phyloP scores from a whole-genome alignment of 2,329 filamentous ascomycete genomes.

The Mollisiaceae sp. region DNA sequence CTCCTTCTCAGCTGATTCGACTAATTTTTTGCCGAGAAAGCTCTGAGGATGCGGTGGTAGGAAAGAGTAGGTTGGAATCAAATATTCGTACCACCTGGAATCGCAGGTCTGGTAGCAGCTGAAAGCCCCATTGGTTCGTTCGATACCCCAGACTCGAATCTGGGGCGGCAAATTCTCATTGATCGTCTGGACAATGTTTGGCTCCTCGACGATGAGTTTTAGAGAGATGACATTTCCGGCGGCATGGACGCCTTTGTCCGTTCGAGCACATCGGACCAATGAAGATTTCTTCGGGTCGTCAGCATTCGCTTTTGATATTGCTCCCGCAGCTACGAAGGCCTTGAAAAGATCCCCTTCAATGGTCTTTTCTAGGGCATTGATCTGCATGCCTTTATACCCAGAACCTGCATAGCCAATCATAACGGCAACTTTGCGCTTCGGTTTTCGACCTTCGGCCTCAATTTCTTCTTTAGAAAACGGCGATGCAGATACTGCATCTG shows the following conservation, averaged over 20 bases:
- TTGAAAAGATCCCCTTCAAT: slow-evolving; percentile 96
- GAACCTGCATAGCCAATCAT: slow-evolving; percentile 95
- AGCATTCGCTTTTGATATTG: slow-evolving; percentile 96
- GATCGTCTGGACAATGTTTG: slow-evolving; percentile 87
- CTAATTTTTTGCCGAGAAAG: slow-evolving; percentile 81
- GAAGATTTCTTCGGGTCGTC: slow-evolving; percentile 96
- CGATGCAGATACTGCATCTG: slow-evolving; percentile 43
- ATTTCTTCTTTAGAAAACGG: slow-evolving; percentile 80
- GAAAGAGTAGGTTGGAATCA: slow-evolving; percentile 92
- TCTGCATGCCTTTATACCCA: slow-evolving; percentile 97
- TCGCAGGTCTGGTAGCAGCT: slow-evolving; percentile 96
- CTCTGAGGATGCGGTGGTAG: slow-evolving; percentile 90
- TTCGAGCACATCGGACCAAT: slow-evolving; percentile 90
- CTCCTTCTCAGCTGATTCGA: slow-evolving; percentile 76
- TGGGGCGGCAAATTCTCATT: slow-evolving; percentile 84
- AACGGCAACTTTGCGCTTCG: slow-evolving; percentile 96
- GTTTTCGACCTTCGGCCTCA: slow-evolving; percentile 80
- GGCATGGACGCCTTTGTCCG: slow-evolving; percentile 96
- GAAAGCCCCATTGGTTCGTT: slow-evolving; percentile 87
- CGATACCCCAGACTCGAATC: slow-evolving; percentile 94
- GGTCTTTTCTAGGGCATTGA: slow-evolving; percentile 81
- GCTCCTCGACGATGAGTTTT: slow-evolving; percentile 94
- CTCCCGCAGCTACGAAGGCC: slow-evolving; percentile 87
- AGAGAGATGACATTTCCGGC: slow-evolving; percentile 94
- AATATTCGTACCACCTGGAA: slow-evolving; percentile 95